Evolutionary conservation across 2,329 filamentous ascomycete genomes (phyloP).

Genomic region (Ophiostoma pallidulum): DNA sequence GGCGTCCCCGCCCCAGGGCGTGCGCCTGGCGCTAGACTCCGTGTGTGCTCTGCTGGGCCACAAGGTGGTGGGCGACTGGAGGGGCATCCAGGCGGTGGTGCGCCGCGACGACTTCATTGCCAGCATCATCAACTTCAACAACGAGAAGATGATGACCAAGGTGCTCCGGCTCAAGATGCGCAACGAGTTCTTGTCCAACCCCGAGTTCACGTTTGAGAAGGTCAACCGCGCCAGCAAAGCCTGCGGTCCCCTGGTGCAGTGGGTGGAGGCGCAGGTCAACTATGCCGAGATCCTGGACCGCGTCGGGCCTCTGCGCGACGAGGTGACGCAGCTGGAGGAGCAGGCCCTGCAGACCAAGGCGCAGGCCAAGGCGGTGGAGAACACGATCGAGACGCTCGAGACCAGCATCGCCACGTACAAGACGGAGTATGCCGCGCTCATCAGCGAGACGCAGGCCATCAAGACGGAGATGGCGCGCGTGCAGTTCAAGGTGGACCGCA

Average conservation of each 20-base stretch:
- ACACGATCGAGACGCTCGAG: slow-evolving; percentile 76
- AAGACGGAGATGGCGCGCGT: slow-evolving; percentile 94
- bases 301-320: slow-evolving; percentile 83
- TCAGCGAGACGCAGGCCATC: slow-evolving; percentile 95
- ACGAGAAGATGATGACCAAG: slow-evolving; percentile 88
- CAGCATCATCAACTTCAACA: slow-evolving; percentile 95
- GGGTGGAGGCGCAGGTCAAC: slow-evolving; percentile 92
- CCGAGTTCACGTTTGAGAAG: slow-evolving; percentile 92
- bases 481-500: slow-evolving; percentile 96
- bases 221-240: slow-evolving; percentile 95
- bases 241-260: slow-evolving; percentile 92
- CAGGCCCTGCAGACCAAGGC: slow-evolving; percentile 87
- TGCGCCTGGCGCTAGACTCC: slow-evolving; percentile 87
- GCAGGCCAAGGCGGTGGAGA: slow-evolving; percentile 82
- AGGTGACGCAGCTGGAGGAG: slow-evolving; percentile 79
- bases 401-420: slow-evolving; percentile 92
- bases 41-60: slow-evolving; percentile 92
- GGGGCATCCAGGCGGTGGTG: slow-evolving; percentile 77
- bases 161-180: slow-evolving; percentile 77
- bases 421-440: slow-evolving; percentile 87
- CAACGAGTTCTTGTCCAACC: slow-evolving; percentile 81
- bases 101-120: slow-evolving; percentile 94
- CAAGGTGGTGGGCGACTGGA: slow-evolving; percentile 80
- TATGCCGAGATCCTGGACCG: slow-evolving; percentile 96
- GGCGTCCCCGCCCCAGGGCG: slow-evolving; percentile 83